These are phyloP conservation scores for Ganoderma sinense DNA, from an alignment of 1,284 basidiomycete species.

Conservation along the genomic window DNA sequence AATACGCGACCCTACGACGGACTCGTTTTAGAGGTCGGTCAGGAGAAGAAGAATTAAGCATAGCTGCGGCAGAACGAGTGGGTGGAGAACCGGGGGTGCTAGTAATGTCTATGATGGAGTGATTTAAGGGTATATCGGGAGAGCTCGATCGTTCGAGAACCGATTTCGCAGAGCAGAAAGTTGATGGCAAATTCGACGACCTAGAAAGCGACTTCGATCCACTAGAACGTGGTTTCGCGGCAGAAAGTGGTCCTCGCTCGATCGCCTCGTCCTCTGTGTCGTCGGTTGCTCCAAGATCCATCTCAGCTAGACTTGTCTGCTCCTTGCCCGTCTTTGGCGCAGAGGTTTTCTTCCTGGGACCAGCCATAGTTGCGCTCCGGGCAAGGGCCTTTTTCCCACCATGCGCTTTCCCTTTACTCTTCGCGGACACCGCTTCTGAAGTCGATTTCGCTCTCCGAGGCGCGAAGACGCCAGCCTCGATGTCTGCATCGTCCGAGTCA, in stretches of 20 bases:
- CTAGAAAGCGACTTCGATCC: conserved; percentile 1
- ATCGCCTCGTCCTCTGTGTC: conserved; percentile 66
- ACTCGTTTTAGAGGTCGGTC: conserved; percentile 12
- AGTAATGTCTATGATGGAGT: conserved; percentile 15
- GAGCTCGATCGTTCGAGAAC: conserved; percentile 17
- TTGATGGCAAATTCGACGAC: conserved; percentile 5
- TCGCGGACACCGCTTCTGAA: conserved; percentile 37
- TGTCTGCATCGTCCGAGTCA: conserved; percentile 69
- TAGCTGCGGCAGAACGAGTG: conserved; percentile 15
- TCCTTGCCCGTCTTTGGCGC: conserved; percentile 39
- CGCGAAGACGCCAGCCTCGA: conserved; percentile 55
- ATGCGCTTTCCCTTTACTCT: conserved; percentile 25
- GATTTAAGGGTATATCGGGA: conserved; percentile 19
- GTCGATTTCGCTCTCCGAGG: conserved; percentile 60
- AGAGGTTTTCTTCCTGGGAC: conserved; percentile 37
- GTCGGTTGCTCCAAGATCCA: conserved; percentile 53
- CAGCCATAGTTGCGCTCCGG: conserved; percentile 20
- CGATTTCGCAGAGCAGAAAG: conserved; percentile 3
- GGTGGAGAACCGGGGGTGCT: conserved; percentile 18
- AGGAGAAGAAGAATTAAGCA: conserved; percentile 25
- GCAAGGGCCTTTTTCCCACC: conserved; percentile 41
- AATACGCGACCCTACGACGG: background rate
- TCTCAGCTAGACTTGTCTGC: conserved; percentile 30
- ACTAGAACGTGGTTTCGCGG: conserved; percentile 1
- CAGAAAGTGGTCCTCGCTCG: conserved; percentile 42